These are phyloP conservation scores for Sarcocystis neurona DNA, from an alignment of 169 alveolate species.

Conservation along the genomic window DNA sequence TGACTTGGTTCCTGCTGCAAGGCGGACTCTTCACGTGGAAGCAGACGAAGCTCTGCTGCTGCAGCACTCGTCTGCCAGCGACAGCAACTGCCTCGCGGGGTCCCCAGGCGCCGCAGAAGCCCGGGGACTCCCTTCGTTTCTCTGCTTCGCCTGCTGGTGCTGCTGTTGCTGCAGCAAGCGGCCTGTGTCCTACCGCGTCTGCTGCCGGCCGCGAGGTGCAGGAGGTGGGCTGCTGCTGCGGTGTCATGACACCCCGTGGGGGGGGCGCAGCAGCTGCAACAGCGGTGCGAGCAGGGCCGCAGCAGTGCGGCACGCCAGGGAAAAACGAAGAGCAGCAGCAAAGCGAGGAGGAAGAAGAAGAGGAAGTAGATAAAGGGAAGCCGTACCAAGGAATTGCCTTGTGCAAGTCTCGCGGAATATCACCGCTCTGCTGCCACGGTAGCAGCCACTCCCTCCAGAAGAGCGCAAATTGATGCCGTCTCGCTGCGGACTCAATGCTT, in stretches of 20 bases:
- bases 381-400: constrained; percentile 17
- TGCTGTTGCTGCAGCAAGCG: no score
- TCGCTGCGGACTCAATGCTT: no score
- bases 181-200: no score
- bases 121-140: not conserved
- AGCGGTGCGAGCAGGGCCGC: not conserved
- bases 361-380: not conserved
- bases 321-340: not conserved
- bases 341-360: not conserved
- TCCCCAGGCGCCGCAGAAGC: not conserved
- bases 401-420: not conserved
- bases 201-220: no score
- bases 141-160: not conserved
- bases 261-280: not conserved
- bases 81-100: not conserved
- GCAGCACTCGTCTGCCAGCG: not conserved
- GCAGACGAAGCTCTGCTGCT: no score
- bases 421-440: constrained; percentile 30
- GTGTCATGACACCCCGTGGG: not conserved
- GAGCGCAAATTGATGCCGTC: no score
- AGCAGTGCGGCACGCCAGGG: no score
- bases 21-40: no score
- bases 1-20: no score
- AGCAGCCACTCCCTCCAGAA: constrained; percentile 26
- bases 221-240: no score